Base-by-base conservation (phyloP, 306 rosid genomes). In the Echinosophora koreensis region DNA sequence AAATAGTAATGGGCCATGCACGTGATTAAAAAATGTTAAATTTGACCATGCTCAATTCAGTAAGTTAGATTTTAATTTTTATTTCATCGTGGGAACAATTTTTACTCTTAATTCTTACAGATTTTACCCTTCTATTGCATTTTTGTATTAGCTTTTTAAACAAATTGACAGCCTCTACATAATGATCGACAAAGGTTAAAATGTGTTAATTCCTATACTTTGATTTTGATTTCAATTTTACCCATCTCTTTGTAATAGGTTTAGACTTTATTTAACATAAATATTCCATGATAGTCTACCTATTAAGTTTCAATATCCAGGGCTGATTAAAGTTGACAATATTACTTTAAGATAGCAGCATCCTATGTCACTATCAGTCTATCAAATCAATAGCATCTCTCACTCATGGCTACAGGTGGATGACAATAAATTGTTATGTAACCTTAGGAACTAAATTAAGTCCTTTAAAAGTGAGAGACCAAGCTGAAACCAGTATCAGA, bases 331-430 rank as follows among this genome's bases (percentile, higher is more conserved):
- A 38, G 42, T 46, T 67, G 57, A 47, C n/a, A 6, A 46, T 47
- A 67, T 67, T 2, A 1, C 42, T 44, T 66, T 46, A 67, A 46
- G 73, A 47, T 28, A 67, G 58, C 42, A 67, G 22, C 58, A 22
- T 9, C 12, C 71, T 44, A 39, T 8, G 6, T 4, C 39, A 35
- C 39, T 35, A 22, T 22, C 35, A 22, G 6, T 35, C 37, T 56
- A 56, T 56, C 37, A 56, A n/a, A 58, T 28, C 38, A 10, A 15
- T n/a, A 8, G n/a, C 11, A 3, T 55, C 38, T 55, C n/a, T 28
- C 73, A 55, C 28, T 54, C 18, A 52, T 76, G 46, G 73, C 56
- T 38, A n/a, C 44, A 76, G 57, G 55, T 65, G 66, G 80, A 65
- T 76, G 10, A 14, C 18, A 14, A 17, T 27, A 68, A 76, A 54